Evolutionary conservation across 805 yeast species (phyloP).

Genomic region (Candida sithepensis): DNA sequence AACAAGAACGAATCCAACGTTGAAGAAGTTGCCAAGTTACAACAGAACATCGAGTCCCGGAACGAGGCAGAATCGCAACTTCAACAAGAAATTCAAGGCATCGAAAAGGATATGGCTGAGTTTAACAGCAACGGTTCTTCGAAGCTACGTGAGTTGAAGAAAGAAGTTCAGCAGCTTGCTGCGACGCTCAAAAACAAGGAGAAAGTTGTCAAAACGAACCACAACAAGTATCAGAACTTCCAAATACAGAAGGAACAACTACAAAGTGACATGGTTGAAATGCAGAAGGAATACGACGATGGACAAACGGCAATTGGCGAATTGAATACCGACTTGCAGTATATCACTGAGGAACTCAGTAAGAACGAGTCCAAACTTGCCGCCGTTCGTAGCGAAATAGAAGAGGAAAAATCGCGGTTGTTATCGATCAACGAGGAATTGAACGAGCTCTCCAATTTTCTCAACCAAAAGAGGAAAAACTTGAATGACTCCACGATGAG

Average conservation of each 20-base stretch:
- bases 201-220: slow-evolving; percentile 39
- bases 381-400: slow-evolving; percentile 35
- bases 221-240: slow-evolving; percentile 55
- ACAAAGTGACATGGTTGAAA: slow-evolving; percentile 47
- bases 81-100: slow-evolving; percentile 42
- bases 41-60: slow-evolving; percentile 35
- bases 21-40: slow-evolving; percentile 43
- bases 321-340: slow-evolving; percentile 25
- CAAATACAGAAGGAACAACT: slow-evolving; percentile 72
- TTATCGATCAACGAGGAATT: slow-evolving; percentile 76
- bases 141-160: slow-evolving; percentile 63
- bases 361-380: slow-evolving; percentile 27
- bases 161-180: slow-evolving; percentile 44
- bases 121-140: slow-evolving; percentile 76
- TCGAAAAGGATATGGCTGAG: slow-evolving; percentile 78
- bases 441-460: slow-evolving; percentile 47
- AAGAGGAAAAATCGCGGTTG: slow-evolving; percentile 54
- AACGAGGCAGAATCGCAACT: slow-evolving; percentile 30
- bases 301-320: slow-evolving; percentile 33
- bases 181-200: slow-evolving; percentile 36
- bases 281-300: slow-evolving; percentile 40
- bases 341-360: slow-evolving; percentile 25
- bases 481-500: slow-evolving; percentile 47
- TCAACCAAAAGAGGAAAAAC: slow-evolving; percentile 41
- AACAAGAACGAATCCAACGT: slow-evolving; percentile 44